Evolutionary conservation across 163 green algal genomes (phyloP).

Genomic region (Volvox carteri): DNA sequence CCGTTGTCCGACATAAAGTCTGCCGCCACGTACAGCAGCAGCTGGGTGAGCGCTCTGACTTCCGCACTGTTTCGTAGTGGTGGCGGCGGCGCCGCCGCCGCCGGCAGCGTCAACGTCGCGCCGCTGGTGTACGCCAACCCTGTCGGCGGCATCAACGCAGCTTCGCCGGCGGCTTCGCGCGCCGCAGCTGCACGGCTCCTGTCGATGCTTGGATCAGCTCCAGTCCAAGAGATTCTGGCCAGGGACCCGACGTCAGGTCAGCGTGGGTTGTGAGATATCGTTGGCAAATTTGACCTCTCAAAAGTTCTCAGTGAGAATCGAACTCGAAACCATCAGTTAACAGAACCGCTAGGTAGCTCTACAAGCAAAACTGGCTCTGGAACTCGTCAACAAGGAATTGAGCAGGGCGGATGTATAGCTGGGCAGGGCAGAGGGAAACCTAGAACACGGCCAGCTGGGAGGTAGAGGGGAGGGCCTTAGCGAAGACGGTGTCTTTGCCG

Average conservation of each 20-base stretch:
- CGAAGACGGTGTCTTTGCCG: too few relatives aligned
- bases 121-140: constrained; percentile 34
- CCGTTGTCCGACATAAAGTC: not conserved
- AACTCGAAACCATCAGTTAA: too few relatives aligned
- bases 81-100: not conserved
- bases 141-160: constrained; percentile 20
- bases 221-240: constrained; percentile 8
- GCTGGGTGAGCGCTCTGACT: not conserved
- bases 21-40: not conserved
- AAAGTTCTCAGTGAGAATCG: too few relatives aligned
- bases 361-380: too few relatives aligned
- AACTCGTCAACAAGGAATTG: too few relatives aligned
- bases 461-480: too few relatives aligned
- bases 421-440: too few relatives aligned
- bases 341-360: too few relatives aligned
- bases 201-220: not conserved
- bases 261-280: too few relatives aligned
- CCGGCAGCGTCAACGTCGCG: constrained; percentile 16
- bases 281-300: too few relatives aligned
- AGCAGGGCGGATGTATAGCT: too few relatives aligned
- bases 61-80: not conserved
- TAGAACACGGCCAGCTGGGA: too few relatives aligned
- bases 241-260: not conserved
- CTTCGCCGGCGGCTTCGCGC: not conserved
- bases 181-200: not conserved